These are phyloP conservation scores for Hemisphaericaspora lyxosophila DNA, from an alignment of 1,139 yeast species.

Conservation along the genomic window DNA sequence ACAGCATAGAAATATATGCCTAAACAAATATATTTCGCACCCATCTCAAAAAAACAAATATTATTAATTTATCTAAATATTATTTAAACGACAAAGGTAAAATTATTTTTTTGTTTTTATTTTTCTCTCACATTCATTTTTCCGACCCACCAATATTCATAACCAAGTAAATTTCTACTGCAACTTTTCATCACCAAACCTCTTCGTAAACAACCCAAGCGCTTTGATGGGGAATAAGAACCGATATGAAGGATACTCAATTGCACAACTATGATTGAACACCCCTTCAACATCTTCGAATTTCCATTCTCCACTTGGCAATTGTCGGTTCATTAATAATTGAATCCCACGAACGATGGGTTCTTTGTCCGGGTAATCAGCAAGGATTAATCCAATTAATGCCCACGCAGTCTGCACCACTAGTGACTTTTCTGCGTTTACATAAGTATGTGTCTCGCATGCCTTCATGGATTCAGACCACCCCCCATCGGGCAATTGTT, in stretches of 20 bases:
- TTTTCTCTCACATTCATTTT: too few species aligned
- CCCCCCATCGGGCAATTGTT: slow-evolving; percentile 88
- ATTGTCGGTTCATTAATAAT: slow-evolving; percentile 67
- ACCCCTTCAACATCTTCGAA: slow-evolving; percentile 92
- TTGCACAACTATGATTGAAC: slow-evolving; percentile 87
- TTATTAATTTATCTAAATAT: too few species aligned
- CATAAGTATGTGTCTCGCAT: slow-evolving; percentile 81
- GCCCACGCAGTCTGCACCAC: slow-evolving; percentile 97
- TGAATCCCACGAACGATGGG: slow-evolving; percentile 65
- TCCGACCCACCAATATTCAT: too few species aligned
- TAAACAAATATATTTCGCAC: too few species aligned
- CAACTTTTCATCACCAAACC: slow-evolving; percentile 28
- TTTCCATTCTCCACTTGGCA: slow-evolving; percentile 78
- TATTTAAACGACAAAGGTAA: too few species aligned
- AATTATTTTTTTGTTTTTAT: too few species aligned
- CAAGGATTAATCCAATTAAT: slow-evolving; percentile 74
- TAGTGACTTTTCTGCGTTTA: slow-evolving; percentile 56
- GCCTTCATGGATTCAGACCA: slow-evolving; percentile 93
- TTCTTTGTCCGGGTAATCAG: slow-evolving; percentile 69
- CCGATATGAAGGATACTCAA: slow-evolving; percentile 93
- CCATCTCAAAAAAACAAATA: too few species aligned
- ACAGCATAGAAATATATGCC: too few species aligned
- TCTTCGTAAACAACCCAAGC: slow-evolving; percentile 66
- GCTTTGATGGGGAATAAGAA: slow-evolving; percentile 92
- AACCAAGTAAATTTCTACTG: too few species aligned